phyloP scores from a whole-genome alignment of 2,329 filamentous ascomycete genomes.

The Venturia oleaginea region DNA sequence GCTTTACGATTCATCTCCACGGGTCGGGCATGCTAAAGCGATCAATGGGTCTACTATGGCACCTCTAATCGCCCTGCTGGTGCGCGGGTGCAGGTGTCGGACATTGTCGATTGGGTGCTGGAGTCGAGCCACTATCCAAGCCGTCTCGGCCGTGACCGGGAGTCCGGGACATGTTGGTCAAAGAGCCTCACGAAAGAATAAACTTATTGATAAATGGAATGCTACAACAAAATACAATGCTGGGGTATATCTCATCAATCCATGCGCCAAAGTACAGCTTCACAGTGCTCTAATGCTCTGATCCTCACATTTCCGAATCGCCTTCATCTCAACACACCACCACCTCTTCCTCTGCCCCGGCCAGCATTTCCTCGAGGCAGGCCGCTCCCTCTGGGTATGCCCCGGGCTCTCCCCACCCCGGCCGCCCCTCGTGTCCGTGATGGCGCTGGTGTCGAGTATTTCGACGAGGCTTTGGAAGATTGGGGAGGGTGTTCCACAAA shows the following conservation, averaged over 20 bases:
- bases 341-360: conserved; percentile 15
- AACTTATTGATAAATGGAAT: too few species aligned
- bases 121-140: not conserved
- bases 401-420: conserved; percentile 23
- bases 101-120: not conserved
- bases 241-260: conserved; percentile 5
- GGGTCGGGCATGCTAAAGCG: not conserved
- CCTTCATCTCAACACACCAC: not conserved
- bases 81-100: not conserved
- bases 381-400: conserved; percentile 26
- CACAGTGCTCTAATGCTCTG: not conserved
- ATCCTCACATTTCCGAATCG: not conserved
- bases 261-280: not conserved
- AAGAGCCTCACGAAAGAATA: not conserved
- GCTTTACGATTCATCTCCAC: not conserved
- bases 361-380: conserved; percentile 12
- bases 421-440: conserved; percentile 12
- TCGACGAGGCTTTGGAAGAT: conserved; percentile 40
- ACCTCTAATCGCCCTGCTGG: not conserved
- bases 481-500: conserved; percentile 76
- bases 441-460: conserved; percentile 28
- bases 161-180: not conserved
- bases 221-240: not conserved
- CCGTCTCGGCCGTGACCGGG: not conserved
- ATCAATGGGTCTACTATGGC: too few species aligned